Evolutionary conservation across 1,284 basidiomycete species (phyloP).

Genomic region (Ustilago cynodontis): DNA sequence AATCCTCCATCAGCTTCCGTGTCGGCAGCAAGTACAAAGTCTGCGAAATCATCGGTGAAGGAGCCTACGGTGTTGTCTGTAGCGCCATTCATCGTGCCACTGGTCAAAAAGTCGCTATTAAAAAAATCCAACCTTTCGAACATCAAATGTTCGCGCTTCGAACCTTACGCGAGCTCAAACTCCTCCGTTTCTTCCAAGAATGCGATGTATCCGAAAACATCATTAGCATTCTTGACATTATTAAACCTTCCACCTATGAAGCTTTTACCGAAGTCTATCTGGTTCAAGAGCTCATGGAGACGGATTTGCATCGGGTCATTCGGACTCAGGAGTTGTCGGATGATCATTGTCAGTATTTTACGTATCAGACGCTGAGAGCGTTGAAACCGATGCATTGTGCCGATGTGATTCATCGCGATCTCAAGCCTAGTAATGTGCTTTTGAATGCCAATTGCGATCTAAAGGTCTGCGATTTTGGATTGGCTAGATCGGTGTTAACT

Average conservation of each 20-base stretch:
- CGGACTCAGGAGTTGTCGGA: constrained; percentile 72
- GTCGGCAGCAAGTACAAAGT: constrained; percentile 67
- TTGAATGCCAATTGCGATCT: constrained; percentile 69
- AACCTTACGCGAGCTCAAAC: constrained; percentile 68
- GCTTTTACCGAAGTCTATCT: constrained; percentile 92
- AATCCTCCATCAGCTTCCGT: constrained; percentile 62
- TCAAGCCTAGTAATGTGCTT: constrained; percentile 67
- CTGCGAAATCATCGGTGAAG: constrained; percentile 71
- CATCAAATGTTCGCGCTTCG: constrained; percentile 70
- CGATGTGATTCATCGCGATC: constrained; percentile 67
- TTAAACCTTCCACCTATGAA: constrained; percentile 75
- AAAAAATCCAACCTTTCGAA: constrained; percentile 69
- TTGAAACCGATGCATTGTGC: constrained; percentile 69
- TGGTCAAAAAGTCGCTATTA: constrained; percentile 71
- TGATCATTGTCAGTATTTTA: constrained; percentile 94
- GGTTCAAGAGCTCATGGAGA: constrained; percentile 73
- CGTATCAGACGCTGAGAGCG: constrained; percentile 77
- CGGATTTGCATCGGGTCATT: constrained; percentile 69
- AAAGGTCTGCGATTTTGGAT: constrained; percentile 70
- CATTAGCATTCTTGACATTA: constrained; percentile 60
- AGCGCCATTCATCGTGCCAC: constrained; percentile 70
- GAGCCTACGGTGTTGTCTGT: constrained; percentile 72
- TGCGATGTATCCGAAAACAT: constrained; percentile 67
- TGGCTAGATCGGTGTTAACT: constrained; percentile 67
- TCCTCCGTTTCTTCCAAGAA: constrained; percentile 68